Percentiles rank a stretch among this genome's conserved stretches.
phyloP scores from a whole-genome alignment of 2,329 filamentous ascomycete genomes.

The Aspergillus chevalieri region DNA sequence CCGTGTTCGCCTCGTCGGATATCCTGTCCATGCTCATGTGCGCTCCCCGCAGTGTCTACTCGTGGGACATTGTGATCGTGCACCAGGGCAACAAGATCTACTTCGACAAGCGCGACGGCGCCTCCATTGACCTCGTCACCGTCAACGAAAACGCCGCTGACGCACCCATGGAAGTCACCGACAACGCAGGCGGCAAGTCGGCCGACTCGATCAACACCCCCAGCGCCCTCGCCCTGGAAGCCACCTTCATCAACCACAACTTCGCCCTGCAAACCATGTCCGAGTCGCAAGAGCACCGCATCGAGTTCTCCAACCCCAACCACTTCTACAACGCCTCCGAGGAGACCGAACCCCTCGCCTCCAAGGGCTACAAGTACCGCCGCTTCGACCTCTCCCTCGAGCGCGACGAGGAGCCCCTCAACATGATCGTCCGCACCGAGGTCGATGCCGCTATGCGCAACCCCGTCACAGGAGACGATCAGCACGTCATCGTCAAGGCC shows the following conservation, averaged over 20 bases:
- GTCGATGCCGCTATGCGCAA: slow-evolving; percentile 95
- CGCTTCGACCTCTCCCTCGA: slow-evolving; percentile 92
- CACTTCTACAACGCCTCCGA: slow-evolving; percentile 95
- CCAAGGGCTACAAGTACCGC: slow-evolving; percentile 97
- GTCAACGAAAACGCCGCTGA: slow-evolving; percentile 99
- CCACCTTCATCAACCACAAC: slow-evolving; percentile 99
- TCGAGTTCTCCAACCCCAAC: slow-evolving; percentile 81
- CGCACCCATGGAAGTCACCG: slow-evolving; percentile 82
- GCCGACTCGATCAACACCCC: slow-evolving; percentile 85
- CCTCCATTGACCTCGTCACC: slow-evolving; percentile 91
- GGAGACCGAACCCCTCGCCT: slow-evolving; percentile 87
- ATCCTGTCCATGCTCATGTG: slow-evolving; percentile 99
- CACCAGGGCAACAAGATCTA: slow-evolving; percentile 94
- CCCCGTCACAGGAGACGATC: slow-evolving; percentile 83
- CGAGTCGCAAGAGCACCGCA: slow-evolving; percentile 71
- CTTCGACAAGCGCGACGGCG: slow-evolving; percentile 96
- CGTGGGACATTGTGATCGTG: slow-evolving; percentile 94
- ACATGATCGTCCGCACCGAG: slow-evolving; percentile 90
- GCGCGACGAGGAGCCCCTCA: slow-evolving; percentile 81
- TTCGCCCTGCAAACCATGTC: slow-evolving; percentile 92
- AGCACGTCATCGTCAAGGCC: slow-evolving; percentile 86
- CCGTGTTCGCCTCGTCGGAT: slow-evolving; percentile 93
- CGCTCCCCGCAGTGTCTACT: slow-evolving; percentile 90
- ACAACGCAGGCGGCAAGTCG: slow-evolving; percentile 60
- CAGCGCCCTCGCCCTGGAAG: slow-evolving; percentile 86